phyloP scores from a whole-genome alignment of 2,329 filamentous ascomycete genomes.

The Penicillium verrucosum region DNA sequence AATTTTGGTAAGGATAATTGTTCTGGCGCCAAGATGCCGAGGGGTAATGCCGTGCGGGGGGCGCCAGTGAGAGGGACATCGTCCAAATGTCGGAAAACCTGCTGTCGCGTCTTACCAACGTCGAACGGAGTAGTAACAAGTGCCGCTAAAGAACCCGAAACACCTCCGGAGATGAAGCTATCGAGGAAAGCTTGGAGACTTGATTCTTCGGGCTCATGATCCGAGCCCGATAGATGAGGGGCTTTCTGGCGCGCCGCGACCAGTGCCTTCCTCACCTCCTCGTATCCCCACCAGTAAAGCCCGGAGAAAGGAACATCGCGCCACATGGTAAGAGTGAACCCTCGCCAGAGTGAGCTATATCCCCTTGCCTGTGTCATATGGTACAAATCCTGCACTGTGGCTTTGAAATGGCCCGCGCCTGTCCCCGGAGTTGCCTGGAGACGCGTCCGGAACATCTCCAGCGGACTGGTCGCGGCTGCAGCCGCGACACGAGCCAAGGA shows the following conservation, averaged over 20 bases:
- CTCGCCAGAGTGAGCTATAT: constrained; percentile 82
- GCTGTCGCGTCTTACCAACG: constrained; percentile 92
- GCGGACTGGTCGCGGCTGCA: constrained; percentile 78
- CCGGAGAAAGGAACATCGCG: constrained; percentile 95
- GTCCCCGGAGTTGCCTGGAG: constrained; percentile 71
- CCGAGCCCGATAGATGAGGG: constrained; percentile 31
- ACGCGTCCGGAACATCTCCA: constrained; percentile 90
- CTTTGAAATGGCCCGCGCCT: constrained; percentile 66
- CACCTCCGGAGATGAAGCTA: constrained; percentile 81
- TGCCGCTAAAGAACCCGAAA: constrained; percentile 79
- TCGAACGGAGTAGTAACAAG: constrained; percentile 93
- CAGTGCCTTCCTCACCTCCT: constrained; percentile 70
- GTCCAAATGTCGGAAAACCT: constrained; percentile 67
- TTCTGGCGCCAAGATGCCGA: constrained; percentile 55
- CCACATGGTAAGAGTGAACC: constrained; percentile 88
- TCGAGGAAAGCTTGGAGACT: constrained; percentile 67
- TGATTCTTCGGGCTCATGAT: constrained; percentile 61
- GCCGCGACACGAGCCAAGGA: constrained; percentile 74
- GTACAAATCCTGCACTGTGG: constrained; percentile 71
- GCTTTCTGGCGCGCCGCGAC: constrained; percentile 62
- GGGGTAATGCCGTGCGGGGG: constrained; percentile 4
- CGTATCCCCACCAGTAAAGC: constrained; percentile 98
- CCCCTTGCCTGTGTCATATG: constrained; percentile 77
- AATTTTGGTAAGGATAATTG: constrained; percentile 75
- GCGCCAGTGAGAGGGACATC: constrained; percentile 28